Conservation (phyloP, 345 rosid genomes). For the Moricandia moricandioides region DNA sequence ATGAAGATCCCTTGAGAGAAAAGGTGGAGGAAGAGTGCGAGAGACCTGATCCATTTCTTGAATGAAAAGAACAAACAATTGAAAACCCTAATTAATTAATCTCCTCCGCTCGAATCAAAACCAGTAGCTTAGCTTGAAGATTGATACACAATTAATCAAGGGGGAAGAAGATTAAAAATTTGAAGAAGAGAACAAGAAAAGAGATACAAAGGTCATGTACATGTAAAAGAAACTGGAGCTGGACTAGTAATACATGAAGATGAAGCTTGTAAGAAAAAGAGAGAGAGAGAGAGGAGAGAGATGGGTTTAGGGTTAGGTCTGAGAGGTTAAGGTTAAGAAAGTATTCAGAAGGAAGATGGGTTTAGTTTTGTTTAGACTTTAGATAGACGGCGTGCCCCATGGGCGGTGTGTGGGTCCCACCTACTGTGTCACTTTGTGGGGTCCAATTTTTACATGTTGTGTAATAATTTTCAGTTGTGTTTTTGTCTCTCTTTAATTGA, state of each 20-base stretch:
- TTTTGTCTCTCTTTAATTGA: constrained; percentile 9
- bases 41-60: constrained; percentile 67
- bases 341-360: constrained; percentile 45
- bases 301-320: constrained; percentile 34
- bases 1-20: constrained; percentile 77
- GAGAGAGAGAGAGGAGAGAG: constrained; percentile 10
- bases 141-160: constrained; percentile 6
- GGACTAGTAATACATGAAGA: constrained; percentile 42
- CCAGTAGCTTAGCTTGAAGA: constrained; percentile 11
- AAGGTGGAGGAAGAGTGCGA: constrained; percentile 86
- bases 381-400: constrained; percentile 67
- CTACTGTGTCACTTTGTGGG: constrained; percentile 37
- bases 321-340: constrained; percentile 61
- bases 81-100: constrained; percentile 27
- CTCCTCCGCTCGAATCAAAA: constrained; percentile 8
- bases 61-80: neutral
- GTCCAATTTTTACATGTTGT: constrained; percentile 33
- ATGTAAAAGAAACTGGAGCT: constrained; percentile 21
- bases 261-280: constrained; percentile 23
- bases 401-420: constrained; percentile 65
- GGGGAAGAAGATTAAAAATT: neutral
- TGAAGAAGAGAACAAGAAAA: neutral
- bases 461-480: constrained; percentile 30
- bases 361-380: constrained; percentile 48
- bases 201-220: constrained; percentile 26